Percentiles rank a stretch among this genome's conserved stretches.
phyloP scores from a whole-genome alignment of 2,329 filamentous ascomycete species.

The Aspergillus versicolor region DNA sequence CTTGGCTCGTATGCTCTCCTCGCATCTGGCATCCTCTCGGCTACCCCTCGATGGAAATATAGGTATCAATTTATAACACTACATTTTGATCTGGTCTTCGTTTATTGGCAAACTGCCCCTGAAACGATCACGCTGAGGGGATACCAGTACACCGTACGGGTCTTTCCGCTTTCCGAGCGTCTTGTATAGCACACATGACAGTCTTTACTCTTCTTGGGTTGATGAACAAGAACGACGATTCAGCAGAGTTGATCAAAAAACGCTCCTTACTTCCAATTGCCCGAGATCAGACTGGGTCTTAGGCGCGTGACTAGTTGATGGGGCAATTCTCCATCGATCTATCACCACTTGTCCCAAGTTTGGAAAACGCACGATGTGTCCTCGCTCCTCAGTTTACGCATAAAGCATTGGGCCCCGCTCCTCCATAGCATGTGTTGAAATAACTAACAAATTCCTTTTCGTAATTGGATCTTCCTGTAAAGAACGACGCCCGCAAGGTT shows the following conservation, averaged over 20 bases:
- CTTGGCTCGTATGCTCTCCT: conserved; percentile 6
- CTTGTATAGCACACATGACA: not conserved
- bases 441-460: no score
- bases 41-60: not conserved
- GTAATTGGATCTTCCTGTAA: no score
- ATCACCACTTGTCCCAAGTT: not conserved
- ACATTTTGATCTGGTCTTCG: not conserved
- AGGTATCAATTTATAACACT: not conserved
- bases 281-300: not conserved
- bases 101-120: no score
- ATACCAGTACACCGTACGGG: not conserved
- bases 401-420: not conserved
- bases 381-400: not conserved
- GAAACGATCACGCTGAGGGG: no score
- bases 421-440: no score
- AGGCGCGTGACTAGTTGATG: not conserved
- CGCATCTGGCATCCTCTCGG: not conserved
- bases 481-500: no score
- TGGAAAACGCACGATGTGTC: not conserved
- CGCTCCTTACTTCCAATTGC: not conserved
- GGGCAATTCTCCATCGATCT: conserved; percentile 1
- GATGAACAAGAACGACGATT: not conserved
- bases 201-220: not conserved
- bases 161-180: not conserved
- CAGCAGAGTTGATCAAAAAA: not conserved